phyloP scores from a whole-genome alignment of 495 filamentous ascomycete genomes.

The Ascodesmis nigricans region DNA sequence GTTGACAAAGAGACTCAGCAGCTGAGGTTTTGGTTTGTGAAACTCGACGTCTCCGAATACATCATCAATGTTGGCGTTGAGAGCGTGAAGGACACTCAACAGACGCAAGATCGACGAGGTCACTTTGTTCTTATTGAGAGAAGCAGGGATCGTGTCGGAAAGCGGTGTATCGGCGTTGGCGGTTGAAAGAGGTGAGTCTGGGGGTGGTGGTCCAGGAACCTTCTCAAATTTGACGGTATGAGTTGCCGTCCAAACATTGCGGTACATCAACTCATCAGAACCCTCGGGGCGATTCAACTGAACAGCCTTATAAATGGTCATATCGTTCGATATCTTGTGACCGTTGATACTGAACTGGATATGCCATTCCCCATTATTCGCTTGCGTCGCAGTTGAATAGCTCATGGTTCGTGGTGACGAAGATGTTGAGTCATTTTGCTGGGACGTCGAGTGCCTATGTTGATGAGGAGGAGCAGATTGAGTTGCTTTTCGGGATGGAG shows the following conservation, averaged over 20 bases:
- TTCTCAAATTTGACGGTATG: conserved; percentile 84
- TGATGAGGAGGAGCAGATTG: conserved; percentile 47
- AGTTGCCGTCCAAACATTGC: conserved; percentile 70
- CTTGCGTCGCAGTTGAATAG: no score
- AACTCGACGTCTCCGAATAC: conserved; percentile 67
- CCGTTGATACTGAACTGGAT: conserved; percentile 84
- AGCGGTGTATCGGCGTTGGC: conserved; percentile 28
- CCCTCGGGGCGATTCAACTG: conserved; percentile 41
- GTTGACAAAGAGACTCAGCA: conserved; percentile 89
- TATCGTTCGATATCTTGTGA: conserved; percentile 67
- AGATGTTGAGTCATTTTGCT: no score
- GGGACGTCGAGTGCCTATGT: no score
- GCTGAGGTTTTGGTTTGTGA: conserved; percentile 48
- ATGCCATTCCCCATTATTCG: conserved; percentile 98
- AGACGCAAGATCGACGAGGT: conserved; percentile 75
- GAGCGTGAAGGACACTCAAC: conserved; percentile 73
- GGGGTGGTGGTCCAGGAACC: conserved; percentile 66
- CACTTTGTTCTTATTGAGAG: conserved; percentile 61
- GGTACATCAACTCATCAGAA: conserved; percentile 39
- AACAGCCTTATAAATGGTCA: conserved; percentile 88
- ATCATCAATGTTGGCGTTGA: conserved; percentile 90
- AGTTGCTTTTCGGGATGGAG: no score
- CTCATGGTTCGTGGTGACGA: conserved; percentile 27
- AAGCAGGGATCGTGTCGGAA: conserved; percentile 42
- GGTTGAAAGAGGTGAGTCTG: conserved; percentile 46